phyloP scores from a whole-genome alignment of 495 filamentous ascomycete genomes.

The Hypoxylon crocopeplum region DNA sequence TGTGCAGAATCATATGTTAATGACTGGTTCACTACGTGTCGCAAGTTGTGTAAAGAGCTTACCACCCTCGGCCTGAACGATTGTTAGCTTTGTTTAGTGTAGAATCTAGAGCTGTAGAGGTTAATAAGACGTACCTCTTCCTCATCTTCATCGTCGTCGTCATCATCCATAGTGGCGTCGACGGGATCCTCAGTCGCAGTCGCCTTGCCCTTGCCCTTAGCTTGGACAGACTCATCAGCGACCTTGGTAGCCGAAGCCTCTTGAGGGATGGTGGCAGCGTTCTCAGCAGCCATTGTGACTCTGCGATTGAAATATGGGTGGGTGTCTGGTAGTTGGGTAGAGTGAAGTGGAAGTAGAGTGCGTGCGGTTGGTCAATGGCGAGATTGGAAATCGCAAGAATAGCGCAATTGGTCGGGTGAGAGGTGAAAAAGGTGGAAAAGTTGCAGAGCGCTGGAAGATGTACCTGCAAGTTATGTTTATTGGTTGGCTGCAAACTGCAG shows the following conservation, averaged over 20 bases:
- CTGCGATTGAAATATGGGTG: constrained; percentile 6
- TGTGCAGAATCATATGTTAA: constrained; percentile 2
- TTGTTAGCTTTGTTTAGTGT: constrained; percentile 32
- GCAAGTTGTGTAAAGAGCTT: constrained; percentile 22
- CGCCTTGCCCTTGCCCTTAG: constrained; percentile 70
- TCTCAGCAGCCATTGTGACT: constrained; percentile 48
- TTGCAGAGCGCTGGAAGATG: constrained; percentile 23
- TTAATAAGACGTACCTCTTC: constrained; percentile 60
- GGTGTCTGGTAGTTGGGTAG: not conserved
- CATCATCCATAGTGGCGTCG: constrained; percentile 73
- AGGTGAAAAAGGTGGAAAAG: constrained; percentile 14
- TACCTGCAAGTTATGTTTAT: constrained; percentile 22
- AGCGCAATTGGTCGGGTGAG: constrained; percentile 26
- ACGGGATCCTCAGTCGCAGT: constrained; percentile 49
- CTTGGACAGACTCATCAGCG: constrained; percentile 38
- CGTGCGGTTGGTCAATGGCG: constrained; percentile 30
- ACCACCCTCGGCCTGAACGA: constrained; percentile 50
- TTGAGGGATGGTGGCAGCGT: constrained; percentile 43
- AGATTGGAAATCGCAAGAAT: constrained; percentile 16
- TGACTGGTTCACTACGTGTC: constrained; percentile 25
- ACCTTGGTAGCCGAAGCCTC: constrained; percentile 43
- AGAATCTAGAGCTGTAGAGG: constrained; percentile 3
- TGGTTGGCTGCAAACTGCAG: constrained; percentile 24
- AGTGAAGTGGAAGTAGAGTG: not conserved
- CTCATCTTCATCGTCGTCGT: constrained; percentile 69